Percentiles rank a stretch among this genome's conserved stretches.
These are phyloP conservation scores for Amesomyces nigricolor DNA, from an alignment of 2,329 filamentous ascomycete genomes.

Conservation along the genomic window DNA sequence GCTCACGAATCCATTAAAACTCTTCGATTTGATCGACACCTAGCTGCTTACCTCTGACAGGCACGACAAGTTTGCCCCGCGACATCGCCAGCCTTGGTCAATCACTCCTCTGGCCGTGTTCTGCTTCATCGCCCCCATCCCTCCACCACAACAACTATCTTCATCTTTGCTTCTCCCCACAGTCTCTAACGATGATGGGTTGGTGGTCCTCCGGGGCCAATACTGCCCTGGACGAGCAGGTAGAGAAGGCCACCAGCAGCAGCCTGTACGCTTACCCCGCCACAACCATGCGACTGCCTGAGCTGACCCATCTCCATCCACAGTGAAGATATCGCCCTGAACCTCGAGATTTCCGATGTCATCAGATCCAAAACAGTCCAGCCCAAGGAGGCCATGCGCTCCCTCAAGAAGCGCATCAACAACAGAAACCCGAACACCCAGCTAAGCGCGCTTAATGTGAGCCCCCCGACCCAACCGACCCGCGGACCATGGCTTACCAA, in stretches of 20 bases:
- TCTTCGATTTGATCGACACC: no score
- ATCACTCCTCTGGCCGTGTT: not conserved
- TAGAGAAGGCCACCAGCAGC: conserved; percentile 89
- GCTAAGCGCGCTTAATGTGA: conserved; percentile 84
- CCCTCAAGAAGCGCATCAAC: conserved; percentile 86
- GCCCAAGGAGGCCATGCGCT: conserved; percentile 97
- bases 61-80: not conserved
- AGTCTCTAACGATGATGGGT: conserved; percentile 62
- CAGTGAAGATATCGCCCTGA: conserved; percentile 93
- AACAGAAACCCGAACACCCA: conserved; percentile 98
- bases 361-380: conserved; percentile 97
- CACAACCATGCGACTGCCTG: not conserved
- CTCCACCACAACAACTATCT: not conserved
- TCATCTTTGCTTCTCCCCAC: not conserved
- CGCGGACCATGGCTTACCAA: conserved; percentile 13
- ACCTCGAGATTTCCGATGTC: conserved; percentile 95
- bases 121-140: not conserved
- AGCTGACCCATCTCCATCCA: conserved; percentile 8
- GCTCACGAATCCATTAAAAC: no score
- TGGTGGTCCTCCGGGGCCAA: conserved; percentile 93
- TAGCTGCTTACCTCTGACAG: no score
- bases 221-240: conserved; percentile 91
- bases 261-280: conserved; percentile 62
- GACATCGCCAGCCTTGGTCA: not conserved
- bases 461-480: conserved; percentile 19